These are phyloP conservation scores for Populus tomentosa DNA, from an alignment of 441 rosid genomes.

Conservation along the genomic window DNA sequence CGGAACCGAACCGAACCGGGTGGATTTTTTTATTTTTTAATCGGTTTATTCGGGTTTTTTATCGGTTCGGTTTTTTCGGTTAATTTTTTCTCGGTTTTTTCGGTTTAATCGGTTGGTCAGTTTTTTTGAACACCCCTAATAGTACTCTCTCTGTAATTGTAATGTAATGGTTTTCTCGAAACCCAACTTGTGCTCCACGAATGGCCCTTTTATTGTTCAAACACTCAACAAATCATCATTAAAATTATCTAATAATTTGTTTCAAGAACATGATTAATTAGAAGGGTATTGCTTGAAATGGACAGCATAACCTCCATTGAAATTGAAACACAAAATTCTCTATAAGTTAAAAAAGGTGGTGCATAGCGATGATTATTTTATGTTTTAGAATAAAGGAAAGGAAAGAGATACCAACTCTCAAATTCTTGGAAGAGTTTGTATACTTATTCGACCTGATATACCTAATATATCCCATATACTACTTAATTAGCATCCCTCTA, in stretches of 20 bases:
- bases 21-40: no score
- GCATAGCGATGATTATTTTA: not conserved
- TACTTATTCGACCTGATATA: not conserved
- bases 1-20: no score
- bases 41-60: no score
- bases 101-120: no score
- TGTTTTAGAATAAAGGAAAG: not conserved
- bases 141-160: no score
- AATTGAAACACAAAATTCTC: not conserved
- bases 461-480: not conserved
- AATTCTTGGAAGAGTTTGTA: not conserved
- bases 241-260: not conserved
- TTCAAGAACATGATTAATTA: not conserved
- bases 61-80: no score
- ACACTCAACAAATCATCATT: not conserved
- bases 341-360: not conserved
- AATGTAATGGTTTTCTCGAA: no score
- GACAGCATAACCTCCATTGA: not conserved
- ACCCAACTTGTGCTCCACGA: not conserved
- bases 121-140: no score
- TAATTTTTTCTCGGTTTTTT: no score
- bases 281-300: not conserved
- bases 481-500: not conserved
- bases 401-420: no score
- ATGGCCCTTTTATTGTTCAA: not conserved